These are phyloP conservation scores for Paramecium sexaurelia DNA, from an alignment of 73 alveolate species.

Conservation along the genomic window DNA sequence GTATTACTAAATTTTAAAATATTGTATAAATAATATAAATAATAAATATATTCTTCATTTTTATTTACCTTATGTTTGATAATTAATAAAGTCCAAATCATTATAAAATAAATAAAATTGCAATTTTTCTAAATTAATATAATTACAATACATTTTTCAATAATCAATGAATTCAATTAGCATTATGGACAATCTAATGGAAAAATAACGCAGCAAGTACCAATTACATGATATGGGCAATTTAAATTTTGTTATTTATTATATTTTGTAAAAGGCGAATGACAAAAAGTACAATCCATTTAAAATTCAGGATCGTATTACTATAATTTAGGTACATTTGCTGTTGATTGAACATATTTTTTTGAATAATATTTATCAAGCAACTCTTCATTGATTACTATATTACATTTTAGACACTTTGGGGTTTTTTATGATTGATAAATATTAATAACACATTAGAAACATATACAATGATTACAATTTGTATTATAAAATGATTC, in stretches of 20 bases:
- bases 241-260: not conserved
- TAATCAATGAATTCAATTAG: not conserved
- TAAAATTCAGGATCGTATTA: not conserved
- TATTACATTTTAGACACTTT: not conserved
- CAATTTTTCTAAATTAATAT: not conserved
- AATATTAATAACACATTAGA: not conserved
- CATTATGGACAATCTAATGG: constrained; percentile 20
- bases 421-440: not conserved
- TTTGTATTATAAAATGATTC: not conserved
- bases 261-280: not conserved
- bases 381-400: not conserved
- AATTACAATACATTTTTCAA: not conserved
- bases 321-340: not conserved
- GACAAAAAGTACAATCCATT: not conserved
- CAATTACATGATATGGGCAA: not conserved
- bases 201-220: not conserved
- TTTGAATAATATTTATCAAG: not conserved
- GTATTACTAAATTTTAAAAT: too few species aligned
- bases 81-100: not conserved
- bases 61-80: not conserved
- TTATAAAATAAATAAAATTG: not conserved
- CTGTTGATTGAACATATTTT: not conserved
- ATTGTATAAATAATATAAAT: too few species aligned
- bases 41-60: not conserved
- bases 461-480: not conserved